Base-by-base conservation (phyloP, 768 basidiomycete genomes). In the Jaapia argillacea region DNA sequence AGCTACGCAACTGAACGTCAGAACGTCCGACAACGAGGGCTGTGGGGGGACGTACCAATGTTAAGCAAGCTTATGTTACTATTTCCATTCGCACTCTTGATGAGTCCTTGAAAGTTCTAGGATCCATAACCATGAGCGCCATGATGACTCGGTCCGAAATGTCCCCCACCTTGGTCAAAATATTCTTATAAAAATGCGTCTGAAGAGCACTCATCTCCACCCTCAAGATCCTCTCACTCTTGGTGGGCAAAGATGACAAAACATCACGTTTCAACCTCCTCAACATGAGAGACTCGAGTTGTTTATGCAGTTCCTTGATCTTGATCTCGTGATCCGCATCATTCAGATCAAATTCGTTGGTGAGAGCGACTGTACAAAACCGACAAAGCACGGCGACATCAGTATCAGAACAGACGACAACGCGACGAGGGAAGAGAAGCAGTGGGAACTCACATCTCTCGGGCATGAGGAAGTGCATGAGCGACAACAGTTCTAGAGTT, bases 401-500 rank as follows among this genome's bases (percentile, higher is more conserved):
- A 35, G 42, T 27, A 38, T 41, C 23, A 21, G 10, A 36, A 27
- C 41, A 26, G 18, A 27, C 7, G 42, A 33, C 42, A 43, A 28
- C 37, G 10, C 28, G 36, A n/a, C 20, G 24, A 22, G 13, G 37
- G 22, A 37, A 35, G 5, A 40, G 20, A 38, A 35, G 26, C 31
- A 22, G 43, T 23, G 24, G 6, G 33, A 18, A 56, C 84, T 61
- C 51, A 88, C 90, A 99, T 68, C 89, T 90, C 56, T 98, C 93
- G 5, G 96, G 96, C 88, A 96, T 96, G 51, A 98, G 70, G 72
- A 99, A 99, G 61, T 98, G 96, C 94, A 98, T 98, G 61, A 98
- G 67, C 6, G 96, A 90, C 33, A 98, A 70, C 26, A 99, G 67
- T 62, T 99, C 96, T 96, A 56, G 5, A 43, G 37, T 42, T 42